Evolutionary conservation across 2,329 filamentous ascomycete species (phyloP), one percentile per base, ranked within the genome.

Genomic region (Fusarium siculi): DNA sequence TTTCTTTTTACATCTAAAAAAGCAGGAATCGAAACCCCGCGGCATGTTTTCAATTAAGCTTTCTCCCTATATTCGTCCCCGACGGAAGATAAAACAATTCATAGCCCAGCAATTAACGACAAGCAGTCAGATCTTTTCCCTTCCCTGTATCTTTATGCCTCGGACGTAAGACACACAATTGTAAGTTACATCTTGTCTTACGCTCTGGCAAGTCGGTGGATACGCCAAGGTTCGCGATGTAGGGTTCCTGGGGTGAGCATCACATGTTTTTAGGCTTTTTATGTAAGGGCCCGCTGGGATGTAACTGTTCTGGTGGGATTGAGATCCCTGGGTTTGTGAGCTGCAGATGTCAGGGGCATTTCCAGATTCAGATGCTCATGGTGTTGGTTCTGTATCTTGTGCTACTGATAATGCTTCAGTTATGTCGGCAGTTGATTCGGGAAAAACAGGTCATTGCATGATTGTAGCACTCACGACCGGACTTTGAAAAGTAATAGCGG

Each of bases 331-430:
- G 19, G 9, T 10, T 19, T 42, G 32, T 37, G 34, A 36, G 23
- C 59, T 66, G 63, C 59, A 52, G 15, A 44, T 57, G 42, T 57
- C 36, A 64, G 58, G 63, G 59, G 59, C 43, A 30, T 19, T 36
- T 54, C 28, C 28, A 53, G 23, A 39, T 49, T 49, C 11, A 36
- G 40, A 28, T 49, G 54, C 1, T 28, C 28, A 28, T 47, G 39
- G 16, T 36, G 30, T n/a, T 57, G 40, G n/a, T 14, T 49, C 14
- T n/a, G 9, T 8, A 11, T 25, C 18, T 16, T 14, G 18, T 47
- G 40, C 8, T 57, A 36, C 54, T n/a, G 54, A 28, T n/a, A 11
- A 28, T 21, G 40, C 40, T 25, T 57, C 54, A 57, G 30, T 25
- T n/a, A 49, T 34, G 40, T 42, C 60, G 56, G 40, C 57, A 61